These are phyloP conservation scores for Hemileia vastatrix DNA, from an alignment of 1,284 basidiomycete genomes.

Conservation along the genomic window DNA sequence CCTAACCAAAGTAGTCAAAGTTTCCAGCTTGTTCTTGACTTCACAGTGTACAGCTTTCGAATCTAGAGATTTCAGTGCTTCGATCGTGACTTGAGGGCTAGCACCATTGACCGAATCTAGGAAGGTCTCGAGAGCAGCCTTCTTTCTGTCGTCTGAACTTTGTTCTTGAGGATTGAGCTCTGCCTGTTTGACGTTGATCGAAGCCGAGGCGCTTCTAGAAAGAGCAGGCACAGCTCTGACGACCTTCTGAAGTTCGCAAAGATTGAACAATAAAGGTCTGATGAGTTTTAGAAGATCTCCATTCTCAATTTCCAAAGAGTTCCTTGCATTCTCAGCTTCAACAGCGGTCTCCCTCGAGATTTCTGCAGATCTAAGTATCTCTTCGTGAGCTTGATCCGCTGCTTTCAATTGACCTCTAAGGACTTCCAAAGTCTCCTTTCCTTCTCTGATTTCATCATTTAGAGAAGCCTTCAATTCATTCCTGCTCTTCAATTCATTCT, in stretches of 20 bases:
- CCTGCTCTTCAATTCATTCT: slow-evolving; percentile 26
- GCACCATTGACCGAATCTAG: slow-evolving; percentile 68
- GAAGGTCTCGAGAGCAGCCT: slow-evolving; percentile 57
- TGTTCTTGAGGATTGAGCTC: slow-evolving; percentile 12
- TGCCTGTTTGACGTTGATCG: slow-evolving; percentile 5
- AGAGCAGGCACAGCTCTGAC: slow-evolving; percentile 32
- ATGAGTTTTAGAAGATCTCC: slow-evolving; percentile 29
- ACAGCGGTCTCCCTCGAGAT: slow-evolving; percentile 29
- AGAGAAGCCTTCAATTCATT: slow-evolving; percentile 20
- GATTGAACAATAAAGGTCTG: slow-evolving; percentile 27
- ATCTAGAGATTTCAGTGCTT: not conserved
- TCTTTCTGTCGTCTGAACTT: slow-evolving; percentile 20
- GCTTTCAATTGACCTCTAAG: slow-evolving; percentile 36
- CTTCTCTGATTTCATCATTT: slow-evolving; percentile 26
- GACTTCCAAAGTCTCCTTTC: slow-evolving; percentile 21
- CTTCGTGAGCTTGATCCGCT: slow-evolving; percentile 36
- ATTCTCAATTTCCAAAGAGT: slow-evolving; percentile 29
- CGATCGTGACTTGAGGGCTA: slow-evolving; percentile 60
- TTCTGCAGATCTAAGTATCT: slow-evolving; percentile 34
- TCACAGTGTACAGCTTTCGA: too few relatives aligned
- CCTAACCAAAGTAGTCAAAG: slow-evolving; percentile 59
- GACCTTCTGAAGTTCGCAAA: slow-evolving; percentile 26
- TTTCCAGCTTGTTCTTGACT: slow-evolving; percentile 59
- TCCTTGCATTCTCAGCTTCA: slow-evolving; percentile 29
- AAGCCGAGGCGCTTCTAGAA: slow-evolving; percentile 18